A percentile compares a stretch with the other conserved stretches of the same genome.
Evolutionary conservation across 1,139 yeast genomes (phyloP).

Genomic region (Petasospora fabianii): DNA sequence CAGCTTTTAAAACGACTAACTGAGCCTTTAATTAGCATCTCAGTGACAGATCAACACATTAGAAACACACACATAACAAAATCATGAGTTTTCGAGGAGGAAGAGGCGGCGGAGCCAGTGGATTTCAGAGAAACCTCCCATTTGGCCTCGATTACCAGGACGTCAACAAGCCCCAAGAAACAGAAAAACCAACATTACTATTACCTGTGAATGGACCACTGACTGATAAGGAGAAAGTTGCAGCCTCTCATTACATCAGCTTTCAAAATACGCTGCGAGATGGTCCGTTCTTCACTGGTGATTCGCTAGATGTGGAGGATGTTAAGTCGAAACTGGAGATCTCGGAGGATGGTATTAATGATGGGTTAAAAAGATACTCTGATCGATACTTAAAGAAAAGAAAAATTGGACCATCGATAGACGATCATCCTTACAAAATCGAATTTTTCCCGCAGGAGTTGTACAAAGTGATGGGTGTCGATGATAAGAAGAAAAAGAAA

Average conservation of each 20-base stretch:
- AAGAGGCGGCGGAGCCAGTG: conserved; percentile 29
- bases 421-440: conserved; percentile 75
- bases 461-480: conserved; percentile 69
- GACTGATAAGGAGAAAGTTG: conserved; percentile 50
- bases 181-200: conserved; percentile 31
- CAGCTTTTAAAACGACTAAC: not conserved
- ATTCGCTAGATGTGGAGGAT: conserved; percentile 33
- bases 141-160: conserved; percentile 70
- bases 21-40: too few relatives aligned
- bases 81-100: conserved; percentile 41
- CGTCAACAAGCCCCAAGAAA: conserved; percentile 29
- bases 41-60: not conserved
- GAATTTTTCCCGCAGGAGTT: conserved; percentile 80
- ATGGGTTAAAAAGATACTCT: conserved; percentile 70
- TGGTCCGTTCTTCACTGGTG: conserved; percentile 78
- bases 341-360: conserved; percentile 41
- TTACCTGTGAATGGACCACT: conserved; percentile 71
- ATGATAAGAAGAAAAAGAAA: conserved; percentile 49
- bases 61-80: not conserved
- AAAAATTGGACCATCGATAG: conserved; percentile 71
- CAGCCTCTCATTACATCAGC: conserved; percentile 62
- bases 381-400: conserved; percentile 71
- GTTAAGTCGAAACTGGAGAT: conserved; percentile 19
- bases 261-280: conserved; percentile 57
- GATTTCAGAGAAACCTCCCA: conserved; percentile 44